These are phyloP conservation scores for Casaregolazyma lundiana DNA, from an alignment of 1,139 yeast genomes.

Conservation along the genomic window DNA sequence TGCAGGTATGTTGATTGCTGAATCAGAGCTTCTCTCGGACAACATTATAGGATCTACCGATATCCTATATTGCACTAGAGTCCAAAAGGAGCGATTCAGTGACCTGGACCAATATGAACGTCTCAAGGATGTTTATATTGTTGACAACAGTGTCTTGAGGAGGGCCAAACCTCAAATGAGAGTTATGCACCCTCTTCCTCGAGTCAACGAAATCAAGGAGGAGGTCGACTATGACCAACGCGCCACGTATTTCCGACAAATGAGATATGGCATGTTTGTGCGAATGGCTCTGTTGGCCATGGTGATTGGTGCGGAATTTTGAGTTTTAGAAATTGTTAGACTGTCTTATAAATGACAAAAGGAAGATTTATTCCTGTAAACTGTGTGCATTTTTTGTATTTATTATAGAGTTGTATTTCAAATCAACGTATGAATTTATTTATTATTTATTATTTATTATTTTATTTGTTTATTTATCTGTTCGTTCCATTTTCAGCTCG, in stretches of 20 bases:
- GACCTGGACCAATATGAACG: slow-evolving; percentile 74
- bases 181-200: slow-evolving; percentile 98
- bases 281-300: slow-evolving; percentile 98
- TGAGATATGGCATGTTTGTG: slow-evolving; percentile 95
- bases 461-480: slow-evolving; percentile 8
- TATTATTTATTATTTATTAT: slow-evolving; percentile 5
- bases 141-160: slow-evolving; percentile 85
- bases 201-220: slow-evolving; percentile 92
- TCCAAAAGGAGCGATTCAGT: slow-evolving; percentile 92
- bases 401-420: neutral
- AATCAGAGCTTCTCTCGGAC: slow-evolving; percentile 71
- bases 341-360: neutral
- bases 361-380: neutral
- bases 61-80: slow-evolving; percentile 95
- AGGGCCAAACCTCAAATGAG: slow-evolving; percentile 98
- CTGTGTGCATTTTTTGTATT: slow-evolving; percentile 1
- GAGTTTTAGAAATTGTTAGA: slow-evolving; percentile 2
- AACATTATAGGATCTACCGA: slow-evolving; percentile 86
- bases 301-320: slow-evolving; percentile 71
- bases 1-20: slow-evolving; percentile 65
- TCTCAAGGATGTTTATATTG: slow-evolving; percentile 86
- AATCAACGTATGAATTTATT: slow-evolving; percentile 9
- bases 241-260: slow-evolving; percentile 98
- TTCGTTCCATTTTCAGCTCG: neutral
- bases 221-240: slow-evolving; percentile 99